A percentile compares a stretch with the other conserved stretches of the same genome.
These are phyloP conservation scores for Euphrasia arctica DNA, from an alignment of 305 asterid genomes.

Conservation along the genomic window DNA sequence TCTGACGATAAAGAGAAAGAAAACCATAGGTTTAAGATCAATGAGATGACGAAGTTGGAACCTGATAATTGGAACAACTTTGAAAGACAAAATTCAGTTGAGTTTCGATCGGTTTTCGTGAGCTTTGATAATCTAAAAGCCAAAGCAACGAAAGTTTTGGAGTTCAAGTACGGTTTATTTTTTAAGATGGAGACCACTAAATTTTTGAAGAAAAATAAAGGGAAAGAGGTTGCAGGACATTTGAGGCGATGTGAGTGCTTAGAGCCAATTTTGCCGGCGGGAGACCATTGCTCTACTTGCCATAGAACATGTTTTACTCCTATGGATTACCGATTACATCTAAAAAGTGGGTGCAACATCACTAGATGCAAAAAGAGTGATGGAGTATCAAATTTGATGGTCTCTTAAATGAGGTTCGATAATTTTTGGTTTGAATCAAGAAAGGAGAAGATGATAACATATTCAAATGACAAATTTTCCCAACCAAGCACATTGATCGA, in stretches of 20 bases:
- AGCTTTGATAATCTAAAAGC: not conserved
- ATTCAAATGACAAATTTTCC: not conserved
- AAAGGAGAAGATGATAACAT: not conserved
- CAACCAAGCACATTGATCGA: not conserved
- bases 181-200: too few species aligned
- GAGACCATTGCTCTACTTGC: not conserved
- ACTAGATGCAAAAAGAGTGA: not conserved
- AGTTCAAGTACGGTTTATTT: too few species aligned
- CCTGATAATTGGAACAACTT: too few species aligned
- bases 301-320: conserved; percentile 9
- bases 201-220: too few species aligned
- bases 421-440: not conserved
- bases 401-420: not conserved
- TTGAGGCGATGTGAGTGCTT: not conserved
- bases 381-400: not conserved
- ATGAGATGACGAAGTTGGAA: too few species aligned
- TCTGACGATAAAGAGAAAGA: not conserved
- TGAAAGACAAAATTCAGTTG: not conserved
- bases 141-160: not conserved
- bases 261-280: not conserved
- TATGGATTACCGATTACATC: conserved; percentile 2
- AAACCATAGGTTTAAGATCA: too few species aligned
- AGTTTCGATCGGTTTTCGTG: not conserved
- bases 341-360: not conserved
- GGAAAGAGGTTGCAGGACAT: too few species aligned